Percentiles rank a stretch among this genome's conserved stretches.
These are phyloP conservation scores for Shiraia sp. DNA, from an alignment of 2,329 filamentous ascomycete species.

Conservation along the genomic window DNA sequence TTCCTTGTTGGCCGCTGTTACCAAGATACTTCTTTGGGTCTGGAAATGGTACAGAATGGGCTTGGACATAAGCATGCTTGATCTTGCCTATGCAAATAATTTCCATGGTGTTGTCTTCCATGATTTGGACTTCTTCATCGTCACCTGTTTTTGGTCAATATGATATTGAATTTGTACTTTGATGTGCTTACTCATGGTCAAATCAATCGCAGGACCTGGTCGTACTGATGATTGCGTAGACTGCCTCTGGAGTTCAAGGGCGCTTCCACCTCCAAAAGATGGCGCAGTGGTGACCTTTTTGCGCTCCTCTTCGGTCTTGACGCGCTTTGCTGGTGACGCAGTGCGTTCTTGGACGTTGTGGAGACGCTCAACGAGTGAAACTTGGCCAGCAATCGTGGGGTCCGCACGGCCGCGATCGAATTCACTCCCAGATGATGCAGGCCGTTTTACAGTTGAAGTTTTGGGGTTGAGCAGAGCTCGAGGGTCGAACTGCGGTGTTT, in stretches of 20 bases:
- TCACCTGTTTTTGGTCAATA: slow-evolving; percentile 48
- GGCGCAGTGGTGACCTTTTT: slow-evolving; percentile 21
- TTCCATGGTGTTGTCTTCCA: slow-evolving; percentile 65
- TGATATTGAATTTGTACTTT: slow-evolving; percentile 8
- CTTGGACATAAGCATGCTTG: slow-evolving; percentile 68
- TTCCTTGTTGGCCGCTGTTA: slow-evolving; percentile 63
- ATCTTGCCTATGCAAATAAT: slow-evolving; percentile 83
- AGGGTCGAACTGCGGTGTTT: slow-evolving; percentile 27
- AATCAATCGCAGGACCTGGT: slow-evolving; percentile 28
- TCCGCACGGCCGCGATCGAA: slow-evolving; percentile 29
- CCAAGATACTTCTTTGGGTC: slow-evolving; percentile 66
- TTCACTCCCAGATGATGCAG: slow-evolving; percentile 27
- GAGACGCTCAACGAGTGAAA: slow-evolving; percentile 71
- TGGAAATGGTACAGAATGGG: slow-evolving; percentile 68
- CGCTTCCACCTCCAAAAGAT: slow-evolving; percentile 21
- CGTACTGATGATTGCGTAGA: slow-evolving; percentile 11
- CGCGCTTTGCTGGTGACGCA: slow-evolving; percentile 52
- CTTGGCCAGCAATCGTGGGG: slow-evolving; percentile 49
- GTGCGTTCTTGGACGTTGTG: slow-evolving; percentile 74
- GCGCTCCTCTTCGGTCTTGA: slow-evolving; percentile 31
- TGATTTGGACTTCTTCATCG: slow-evolving; percentile 63
- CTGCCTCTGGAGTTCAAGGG: slow-evolving; percentile 51
- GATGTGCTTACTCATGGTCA: slow-evolving; percentile 38
- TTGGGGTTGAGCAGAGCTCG: slow-evolving; percentile 42
- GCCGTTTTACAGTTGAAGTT: slow-evolving; percentile 32